A percentile compares a stretch with the other conserved stretches of the same genome.
These are phyloP conservation scores for Phytopythium chamaehyphon DNA, from an alignment of 352 stramenopile species.

Conservation along the genomic window DNA sequence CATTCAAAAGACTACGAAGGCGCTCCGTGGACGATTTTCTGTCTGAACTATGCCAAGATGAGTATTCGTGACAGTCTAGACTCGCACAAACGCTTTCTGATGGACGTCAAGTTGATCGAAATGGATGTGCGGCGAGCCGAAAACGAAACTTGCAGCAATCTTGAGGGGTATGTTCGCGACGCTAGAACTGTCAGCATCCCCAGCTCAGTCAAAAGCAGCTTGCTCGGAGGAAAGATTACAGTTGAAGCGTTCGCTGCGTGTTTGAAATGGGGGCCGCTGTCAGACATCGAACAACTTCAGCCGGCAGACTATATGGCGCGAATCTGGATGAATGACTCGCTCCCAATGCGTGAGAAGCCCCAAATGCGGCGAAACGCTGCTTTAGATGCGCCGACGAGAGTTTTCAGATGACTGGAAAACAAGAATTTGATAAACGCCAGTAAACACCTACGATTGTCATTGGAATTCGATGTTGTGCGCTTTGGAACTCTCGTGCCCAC, in stretches of 20 bases:
- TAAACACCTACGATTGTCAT: no score
- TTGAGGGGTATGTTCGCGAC: conserved; percentile 25
- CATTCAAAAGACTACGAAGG: conserved; percentile 43
- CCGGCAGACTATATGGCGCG: conserved; percentile 28
- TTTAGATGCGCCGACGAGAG: neutral
- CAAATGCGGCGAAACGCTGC: conserved; percentile 11
- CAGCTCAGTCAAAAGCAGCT: conserved; percentile 31
- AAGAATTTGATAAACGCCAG: no score
- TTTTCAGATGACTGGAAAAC: no score
- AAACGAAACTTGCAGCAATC: conserved; percentile 13
- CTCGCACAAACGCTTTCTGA: conserved; percentile 13
- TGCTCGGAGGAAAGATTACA: conserved; percentile 22
- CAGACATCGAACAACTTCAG: neutral
- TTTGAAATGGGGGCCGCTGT: conserved; percentile 25
- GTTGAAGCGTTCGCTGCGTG: conserved; percentile 27
- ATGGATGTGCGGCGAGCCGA: conserved; percentile 25
- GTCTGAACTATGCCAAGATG: conserved; percentile 22
- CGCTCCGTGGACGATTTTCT: conserved; percentile 45
- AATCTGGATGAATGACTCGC: conserved; percentile 40
- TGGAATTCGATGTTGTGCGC: no score
- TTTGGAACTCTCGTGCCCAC: no score
- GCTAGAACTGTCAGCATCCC: conserved; percentile 21
- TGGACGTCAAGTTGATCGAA: conserved; percentile 29
- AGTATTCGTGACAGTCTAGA: conserved; percentile 27
- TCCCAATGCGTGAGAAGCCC: conserved; percentile 30